Evolutionary conservation across 108 stramenopile species (phyloP).

Genomic region (Nannochloropsis gaditana): DNA sequence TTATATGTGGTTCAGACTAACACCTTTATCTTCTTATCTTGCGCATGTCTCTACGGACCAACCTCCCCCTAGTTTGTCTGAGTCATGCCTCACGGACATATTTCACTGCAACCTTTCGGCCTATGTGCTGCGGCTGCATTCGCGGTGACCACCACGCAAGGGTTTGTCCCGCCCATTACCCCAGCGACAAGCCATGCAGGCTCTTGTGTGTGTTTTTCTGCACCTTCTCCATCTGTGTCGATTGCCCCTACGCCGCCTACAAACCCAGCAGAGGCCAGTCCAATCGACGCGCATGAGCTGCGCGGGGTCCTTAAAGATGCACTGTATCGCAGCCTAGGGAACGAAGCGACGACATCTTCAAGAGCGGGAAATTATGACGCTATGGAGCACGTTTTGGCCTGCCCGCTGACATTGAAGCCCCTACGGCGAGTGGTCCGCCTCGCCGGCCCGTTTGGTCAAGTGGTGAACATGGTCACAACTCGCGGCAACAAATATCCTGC

Average conservation of each 20-base stretch:
- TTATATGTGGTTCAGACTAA: neutral
- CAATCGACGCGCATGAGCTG: neutral
- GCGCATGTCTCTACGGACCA: neutral
- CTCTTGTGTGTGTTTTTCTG: neutral
- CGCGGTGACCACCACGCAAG: neutral
- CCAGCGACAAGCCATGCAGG: neutral
- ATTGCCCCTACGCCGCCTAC: neutral
- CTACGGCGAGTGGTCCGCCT: neutral
- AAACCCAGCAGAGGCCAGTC: neutral
- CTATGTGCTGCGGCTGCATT: neutral
- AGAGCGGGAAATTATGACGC: neutral
- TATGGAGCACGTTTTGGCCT: neutral
- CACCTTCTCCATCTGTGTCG: neutral
- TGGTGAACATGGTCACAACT: neutral
- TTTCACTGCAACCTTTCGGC: neutral
- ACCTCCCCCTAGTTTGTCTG: neutral
- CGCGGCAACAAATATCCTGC: slow-evolving; percentile 7
- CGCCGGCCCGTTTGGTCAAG: neutral
- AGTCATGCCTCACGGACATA: neutral
- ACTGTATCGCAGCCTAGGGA: neutral
- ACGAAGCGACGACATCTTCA: neutral
- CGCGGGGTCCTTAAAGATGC: neutral
- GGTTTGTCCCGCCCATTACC: neutral
- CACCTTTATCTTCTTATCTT: neutral
- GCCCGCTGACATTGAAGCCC: slow-evolving; percentile 10